phyloP scores from a whole-genome alignment of 2,329 filamentous ascomycete species.

The Colletotrichum simmondsii region DNA sequence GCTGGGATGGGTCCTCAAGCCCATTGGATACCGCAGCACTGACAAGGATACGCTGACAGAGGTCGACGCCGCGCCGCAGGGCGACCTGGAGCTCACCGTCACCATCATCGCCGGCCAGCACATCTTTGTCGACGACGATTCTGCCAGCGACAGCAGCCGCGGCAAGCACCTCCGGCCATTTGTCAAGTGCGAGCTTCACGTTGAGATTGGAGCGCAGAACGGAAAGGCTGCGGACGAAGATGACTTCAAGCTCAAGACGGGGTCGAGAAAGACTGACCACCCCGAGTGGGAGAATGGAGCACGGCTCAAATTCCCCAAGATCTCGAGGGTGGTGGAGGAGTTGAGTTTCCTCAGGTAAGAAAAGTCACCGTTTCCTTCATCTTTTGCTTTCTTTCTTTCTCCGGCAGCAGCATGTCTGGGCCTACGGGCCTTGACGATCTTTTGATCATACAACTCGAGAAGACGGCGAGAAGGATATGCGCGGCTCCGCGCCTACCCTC shows the following conservation, averaged over 20 bases:
- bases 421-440: background rate
- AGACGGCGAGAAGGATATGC: background rate
- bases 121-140: slow-evolving; percentile 67
- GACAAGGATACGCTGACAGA: slow-evolving; percentile 53
- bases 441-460: background rate
- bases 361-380: background rate
- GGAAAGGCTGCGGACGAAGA: slow-evolving; percentile 56
- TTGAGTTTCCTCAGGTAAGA: slow-evolving; percentile 79
- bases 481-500: slow-evolving; percentile 21
- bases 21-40: slow-evolving; percentile 73
- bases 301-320: slow-evolving; percentile 67
- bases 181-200: slow-evolving; percentile 83
- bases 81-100: slow-evolving; percentile 74
- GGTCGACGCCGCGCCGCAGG: slow-evolving; percentile 57
- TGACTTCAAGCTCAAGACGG: slow-evolving; percentile 70
- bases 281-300: slow-evolving; percentile 69
- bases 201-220: slow-evolving; percentile 68
- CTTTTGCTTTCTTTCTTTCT: background rate
- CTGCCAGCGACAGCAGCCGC: slow-evolving; percentile 43
- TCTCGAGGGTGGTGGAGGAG: slow-evolving; percentile 72
- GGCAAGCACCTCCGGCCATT: slow-evolving; percentile 69
- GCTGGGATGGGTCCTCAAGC: slow-evolving; percentile 87
- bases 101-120: slow-evolving; percentile 82
- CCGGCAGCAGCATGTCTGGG: slow-evolving; percentile 16
- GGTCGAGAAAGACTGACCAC: slow-evolving; percentile 65